Conservation (phyloP, 352 stramenopile species). For the Phytophthora brassicae region DNA sequence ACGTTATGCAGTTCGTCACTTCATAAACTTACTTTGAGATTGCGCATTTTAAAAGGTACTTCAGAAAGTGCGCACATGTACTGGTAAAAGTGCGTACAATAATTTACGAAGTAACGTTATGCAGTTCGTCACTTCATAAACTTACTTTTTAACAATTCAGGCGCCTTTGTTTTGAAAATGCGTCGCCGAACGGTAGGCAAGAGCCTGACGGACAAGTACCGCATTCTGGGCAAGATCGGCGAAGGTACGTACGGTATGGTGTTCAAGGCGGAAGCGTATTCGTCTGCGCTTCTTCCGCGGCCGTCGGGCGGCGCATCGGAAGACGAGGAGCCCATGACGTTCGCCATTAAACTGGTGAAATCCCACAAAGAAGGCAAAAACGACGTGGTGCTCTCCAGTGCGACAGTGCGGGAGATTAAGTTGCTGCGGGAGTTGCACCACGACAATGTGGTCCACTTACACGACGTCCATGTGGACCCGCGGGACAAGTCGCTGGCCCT, state of each 20-base stretch:
- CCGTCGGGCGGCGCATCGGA: conserved; percentile 27
- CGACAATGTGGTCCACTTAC: conserved; percentile 85
- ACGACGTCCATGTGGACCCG: conserved; percentile 87
- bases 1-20: no score
- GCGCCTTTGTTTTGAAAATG: no score
- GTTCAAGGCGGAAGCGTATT: conserved; percentile 84
- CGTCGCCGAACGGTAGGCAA: no score
- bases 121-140: no score
- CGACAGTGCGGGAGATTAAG: conserved; percentile 90
- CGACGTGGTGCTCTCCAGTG: conserved; percentile 87
- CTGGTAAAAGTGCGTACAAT: no score
- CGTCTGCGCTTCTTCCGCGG: conserved; percentile 44
- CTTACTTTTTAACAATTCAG: no score
- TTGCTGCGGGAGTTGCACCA: conserved; percentile 86
- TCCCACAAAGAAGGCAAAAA: conserved; percentile 90
- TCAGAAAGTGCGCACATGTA: no score
- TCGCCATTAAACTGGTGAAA: conserved; percentile 90
- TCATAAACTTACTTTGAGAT: no score
- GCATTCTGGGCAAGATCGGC: conserved; percentile 85
- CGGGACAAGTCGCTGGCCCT: conserved; percentile 81
- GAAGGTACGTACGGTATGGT: conserved; percentile 90
- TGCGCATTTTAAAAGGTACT: no score
- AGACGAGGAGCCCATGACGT: conserved; percentile 80
- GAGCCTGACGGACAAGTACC: conserved; percentile 83
- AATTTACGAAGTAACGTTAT: no score